phyloP scores from a whole-genome alignment of 148 eudicot genomes.

The Camellia japonica region DNA sequence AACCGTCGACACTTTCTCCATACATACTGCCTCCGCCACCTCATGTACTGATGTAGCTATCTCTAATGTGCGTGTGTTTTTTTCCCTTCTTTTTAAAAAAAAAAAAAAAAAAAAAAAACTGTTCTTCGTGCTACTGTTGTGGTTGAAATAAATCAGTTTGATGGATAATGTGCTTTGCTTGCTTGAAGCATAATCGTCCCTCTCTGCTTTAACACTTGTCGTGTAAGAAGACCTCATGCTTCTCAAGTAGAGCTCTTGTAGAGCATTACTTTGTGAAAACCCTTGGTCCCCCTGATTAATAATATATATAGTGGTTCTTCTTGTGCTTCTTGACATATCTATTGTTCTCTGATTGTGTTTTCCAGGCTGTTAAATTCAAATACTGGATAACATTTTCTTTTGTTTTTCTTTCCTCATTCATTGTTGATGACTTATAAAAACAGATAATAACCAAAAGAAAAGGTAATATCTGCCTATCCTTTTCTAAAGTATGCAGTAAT shows the following conservation, averaged over 20 bases:
- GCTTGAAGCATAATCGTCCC: conserved; percentile 1
- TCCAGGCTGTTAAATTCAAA: neutral
- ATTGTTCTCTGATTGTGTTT: neutral
- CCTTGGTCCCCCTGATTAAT: neutral
- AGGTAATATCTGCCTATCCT: too few species aligned
- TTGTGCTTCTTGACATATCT: neutral
- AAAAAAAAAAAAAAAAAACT: too few species aligned
- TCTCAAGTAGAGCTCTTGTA: neutral
- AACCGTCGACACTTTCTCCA: neutral
- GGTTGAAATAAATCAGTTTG: neutral
- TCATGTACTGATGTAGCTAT: conserved; percentile 9
- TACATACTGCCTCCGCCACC: conserved; percentile 20
- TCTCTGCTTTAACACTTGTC: neutral
- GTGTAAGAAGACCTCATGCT: neutral
- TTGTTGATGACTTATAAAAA: too few species aligned
- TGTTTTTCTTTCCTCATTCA: neutral
- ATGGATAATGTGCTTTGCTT: neutral
- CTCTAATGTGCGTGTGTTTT: neutral
- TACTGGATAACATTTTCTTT: neutral
- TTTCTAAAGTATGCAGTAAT: neutral
- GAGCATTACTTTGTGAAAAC: neutral
- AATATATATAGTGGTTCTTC: neutral
- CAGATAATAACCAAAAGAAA: neutral
- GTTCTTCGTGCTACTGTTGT: neutral
- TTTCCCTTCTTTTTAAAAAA: neutral